Percentiles rank a stretch among this genome's conserved stretches.
phyloP scores from a whole-genome alignment of 345 rosid genomes.

The rapeseed (Brassica napus) region Da-Ae NC_063436.1:19873501-19874000 shows the following conservation, averaged over 20 bases:
- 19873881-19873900: not conserved
- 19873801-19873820: slow-evolving; percentile 32
- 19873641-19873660: slow-evolving; percentile 25
- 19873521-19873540: slow-evolving; percentile 10
- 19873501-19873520: slow-evolving; percentile 9
- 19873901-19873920: slow-evolving; percentile 6
- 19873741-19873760: slow-evolving; percentile 59
- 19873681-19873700: slow-evolving; percentile 14
- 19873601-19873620: slow-evolving; percentile 25
- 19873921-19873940: not conserved
- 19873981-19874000: not conserved
- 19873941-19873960: not conserved
- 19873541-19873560: slow-evolving; percentile 15
- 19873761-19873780: slow-evolving; percentile 32
- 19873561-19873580: slow-evolving; percentile 17
- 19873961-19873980: not conserved
- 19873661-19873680: slow-evolving; percentile 18
- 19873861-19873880: slow-evolving; percentile 22
- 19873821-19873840: slow-evolving; percentile 57
- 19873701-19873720: slow-evolving; percentile 4
- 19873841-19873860: slow-evolving; percentile 90
- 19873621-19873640: slow-evolving; percentile 23
- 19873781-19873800: slow-evolving; percentile 16
- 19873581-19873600: slow-evolving; percentile 10
- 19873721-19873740: slow-evolving; percentile 49